Evolutionary conservation across 108 stramenopile species (phyloP).

Genomic region (Skeletonema potamos): DNA sequence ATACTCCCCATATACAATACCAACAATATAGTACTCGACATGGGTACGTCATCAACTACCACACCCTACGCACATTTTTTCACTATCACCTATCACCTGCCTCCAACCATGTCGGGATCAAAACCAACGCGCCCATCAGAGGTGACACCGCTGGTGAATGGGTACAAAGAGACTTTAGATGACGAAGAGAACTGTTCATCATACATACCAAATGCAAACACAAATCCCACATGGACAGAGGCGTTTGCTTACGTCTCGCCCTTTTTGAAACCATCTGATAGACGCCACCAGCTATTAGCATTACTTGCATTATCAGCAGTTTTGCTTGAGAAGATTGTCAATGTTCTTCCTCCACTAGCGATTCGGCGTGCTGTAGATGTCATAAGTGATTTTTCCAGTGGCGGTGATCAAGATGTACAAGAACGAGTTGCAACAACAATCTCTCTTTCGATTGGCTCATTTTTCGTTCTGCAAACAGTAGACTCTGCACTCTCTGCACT

Average conservation of each 20-base stretch:
- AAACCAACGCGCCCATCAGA: background rate
- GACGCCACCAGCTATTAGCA: conserved; percentile 24
- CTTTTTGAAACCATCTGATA: conserved; percentile 32
- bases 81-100: too few species aligned
- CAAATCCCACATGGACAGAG: conserved; percentile 31
- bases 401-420: conserved; percentile 6
- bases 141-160: conserved; percentile 7
- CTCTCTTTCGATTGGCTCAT: conserved; percentile 22
- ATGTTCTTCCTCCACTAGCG: conserved; percentile 46
- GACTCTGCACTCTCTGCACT: conserved; percentile 21
- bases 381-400: conserved; percentile 25
- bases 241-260: conserved; percentile 28
- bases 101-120: background rate
- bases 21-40: too few species aligned
- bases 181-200: conserved; percentile 1
- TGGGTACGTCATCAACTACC: too few species aligned
- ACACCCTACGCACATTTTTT: background rate
- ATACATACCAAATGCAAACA: background rate
- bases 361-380: conserved; percentile 48
- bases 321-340: conserved; percentile 40
- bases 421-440: conserved; percentile 10
- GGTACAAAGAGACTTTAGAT: background rate
- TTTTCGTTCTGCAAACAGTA: conserved; percentile 19
- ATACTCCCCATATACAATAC: too few species aligned
- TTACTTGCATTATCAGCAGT: conserved; percentile 32